A percentile compares a stretch with the other conserved stretches of the same genome.
Evolutionary conservation across 2,329 filamentous ascomycete genomes (phyloP).

Genomic region (Cladosporium austrohemisphaericum): DNA sequence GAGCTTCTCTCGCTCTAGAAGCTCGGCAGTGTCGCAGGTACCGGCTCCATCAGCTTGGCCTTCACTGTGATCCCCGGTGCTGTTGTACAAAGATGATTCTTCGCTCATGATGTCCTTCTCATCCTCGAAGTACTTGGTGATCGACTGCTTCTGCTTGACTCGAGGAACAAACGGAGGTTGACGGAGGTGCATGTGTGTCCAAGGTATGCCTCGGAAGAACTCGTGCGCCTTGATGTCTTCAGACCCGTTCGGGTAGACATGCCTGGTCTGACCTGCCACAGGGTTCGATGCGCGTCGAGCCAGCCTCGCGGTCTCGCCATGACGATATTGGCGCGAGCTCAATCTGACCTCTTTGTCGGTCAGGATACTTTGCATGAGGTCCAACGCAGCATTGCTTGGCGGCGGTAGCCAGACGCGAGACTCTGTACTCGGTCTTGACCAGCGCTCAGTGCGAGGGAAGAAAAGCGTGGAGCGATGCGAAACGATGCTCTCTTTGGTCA

Average conservation of each 20-base stretch:
- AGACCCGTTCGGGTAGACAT: slow-evolving; percentile 78
- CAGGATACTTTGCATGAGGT: slow-evolving; percentile 70
- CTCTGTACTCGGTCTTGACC: slow-evolving; percentile 44
- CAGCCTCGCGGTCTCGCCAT: slow-evolving; percentile 53
- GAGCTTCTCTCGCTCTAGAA: slow-evolving; percentile 26
- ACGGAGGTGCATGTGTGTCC: slow-evolving; percentile 68
- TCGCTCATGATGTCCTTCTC: slow-evolving; percentile 61
- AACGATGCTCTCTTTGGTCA: slow-evolving; percentile 82
- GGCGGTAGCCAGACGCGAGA: slow-evolving; percentile 37
- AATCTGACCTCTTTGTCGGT: slow-evolving; percentile 71
- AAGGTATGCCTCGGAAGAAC: slow-evolving; percentile 77
- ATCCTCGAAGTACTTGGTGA: slow-evolving; percentile 85
- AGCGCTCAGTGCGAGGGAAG: slow-evolving; percentile 60
- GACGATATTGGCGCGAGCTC: slow-evolving; percentile 69
- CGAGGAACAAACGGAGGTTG: slow-evolving; percentile 76
- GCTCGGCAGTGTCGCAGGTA: slow-evolving; percentile 18
- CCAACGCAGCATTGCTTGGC: slow-evolving; percentile 68
- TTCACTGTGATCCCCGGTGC: slow-evolving; percentile 23
- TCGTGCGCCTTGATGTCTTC: slow-evolving; percentile 84
- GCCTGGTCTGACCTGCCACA: slow-evolving; percentile 40
- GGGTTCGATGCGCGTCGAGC: slow-evolving; percentile 40
- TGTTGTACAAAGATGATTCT: slow-evolving; percentile 27
- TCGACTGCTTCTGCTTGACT: slow-evolving; percentile 50
- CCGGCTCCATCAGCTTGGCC: slow-evolving; percentile 17
- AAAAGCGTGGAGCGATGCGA: slow-evolving; percentile 66